Evolutionary conservation across 1,284 basidiomycete species (phyloP).

Genomic region (Pyrrhoderma lamaoense): DNA sequence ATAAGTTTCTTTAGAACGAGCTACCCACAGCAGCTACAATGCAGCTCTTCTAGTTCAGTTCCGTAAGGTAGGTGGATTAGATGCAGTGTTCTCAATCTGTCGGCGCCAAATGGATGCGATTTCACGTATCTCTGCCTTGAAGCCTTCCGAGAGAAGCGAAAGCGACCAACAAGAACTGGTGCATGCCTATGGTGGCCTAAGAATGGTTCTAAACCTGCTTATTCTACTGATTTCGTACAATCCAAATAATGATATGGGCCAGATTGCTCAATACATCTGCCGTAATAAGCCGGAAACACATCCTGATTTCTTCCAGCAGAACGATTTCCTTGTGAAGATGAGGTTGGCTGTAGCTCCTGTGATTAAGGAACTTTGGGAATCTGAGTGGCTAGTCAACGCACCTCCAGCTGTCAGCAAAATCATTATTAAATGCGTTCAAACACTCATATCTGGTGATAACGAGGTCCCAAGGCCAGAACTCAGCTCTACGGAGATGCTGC

Average conservation of each 20-base stretch:
- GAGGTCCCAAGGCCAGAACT: constrained; percentile 54
- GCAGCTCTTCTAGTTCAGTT: constrained; percentile 78
- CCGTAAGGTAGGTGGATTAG: constrained; percentile 66
- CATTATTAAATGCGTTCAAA: constrained; percentile 73
- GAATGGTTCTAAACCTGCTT: constrained; percentile 75
- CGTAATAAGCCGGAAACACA: constrained; percentile 74
- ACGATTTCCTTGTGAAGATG: constrained; percentile 79
- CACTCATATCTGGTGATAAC: constrained; percentile 76
- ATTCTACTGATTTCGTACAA: constrained; percentile 73
- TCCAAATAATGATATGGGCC: constrained; percentile 78
- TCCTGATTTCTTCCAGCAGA: constrained; percentile 73
- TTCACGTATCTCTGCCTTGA: constrained; percentile 40
- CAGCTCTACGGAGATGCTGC: constrained; percentile 20
- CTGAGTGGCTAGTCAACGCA: constrained; percentile 73
- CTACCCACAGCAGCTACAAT: constrained; percentile 67
- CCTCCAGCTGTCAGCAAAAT: constrained; percentile 69
- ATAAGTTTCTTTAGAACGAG: constrained; percentile 48
- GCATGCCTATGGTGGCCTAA: constrained; percentile 75
- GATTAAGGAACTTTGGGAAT: constrained; percentile 70
- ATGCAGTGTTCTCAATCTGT: constrained; percentile 59
- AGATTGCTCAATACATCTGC: constrained; percentile 69
- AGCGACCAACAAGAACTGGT: constrained; percentile 54
- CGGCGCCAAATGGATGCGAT: constrained; percentile 52
- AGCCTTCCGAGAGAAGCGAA: constrained; percentile 49
- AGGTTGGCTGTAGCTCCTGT: constrained; percentile 68